Conservation (phyloP, 2,329 filamentous ascomycete genomes). For the Mycosphaerella arachidis region DNA sequence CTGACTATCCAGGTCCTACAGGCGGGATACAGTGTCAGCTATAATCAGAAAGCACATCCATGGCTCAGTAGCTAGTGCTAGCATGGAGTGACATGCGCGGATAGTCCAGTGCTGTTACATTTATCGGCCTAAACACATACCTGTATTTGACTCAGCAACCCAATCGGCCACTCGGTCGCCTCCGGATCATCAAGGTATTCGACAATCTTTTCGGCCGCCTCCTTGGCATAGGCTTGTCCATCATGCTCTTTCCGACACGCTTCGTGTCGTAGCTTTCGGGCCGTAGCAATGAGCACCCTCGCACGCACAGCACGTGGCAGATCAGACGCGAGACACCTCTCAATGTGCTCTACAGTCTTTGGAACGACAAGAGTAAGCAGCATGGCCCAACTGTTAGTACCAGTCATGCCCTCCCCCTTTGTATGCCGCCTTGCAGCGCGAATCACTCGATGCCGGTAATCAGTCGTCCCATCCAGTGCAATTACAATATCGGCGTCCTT, state of each 20-base stretch:
- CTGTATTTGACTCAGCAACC: slow-evolving; percentile 23
- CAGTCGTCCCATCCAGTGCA: slow-evolving; percentile 35
- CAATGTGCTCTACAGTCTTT: slow-evolving; percentile 41
- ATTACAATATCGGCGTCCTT: slow-evolving; percentile 37
- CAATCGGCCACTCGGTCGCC: slow-evolving; percentile 25
- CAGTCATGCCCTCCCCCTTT: background rate
- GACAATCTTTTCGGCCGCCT: slow-evolving; percentile 23
- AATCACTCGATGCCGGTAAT: slow-evolving; percentile 13
- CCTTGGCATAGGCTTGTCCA: slow-evolving; percentile 15
- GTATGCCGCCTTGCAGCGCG: slow-evolving; percentile 9
- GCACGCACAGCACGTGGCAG: slow-evolving; percentile 27
- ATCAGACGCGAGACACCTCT: slow-evolving; percentile 34
- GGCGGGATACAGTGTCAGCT: too few relatives aligned
- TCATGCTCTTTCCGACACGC: slow-evolving; percentile 32
- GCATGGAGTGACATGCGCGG: too few relatives aligned
- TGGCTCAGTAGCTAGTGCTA: too few relatives aligned
- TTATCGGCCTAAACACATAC: too few relatives aligned
- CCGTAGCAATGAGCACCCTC: slow-evolving; percentile 36
- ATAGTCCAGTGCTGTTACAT: too few relatives aligned
- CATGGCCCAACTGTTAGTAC: slow-evolving; percentile 15
- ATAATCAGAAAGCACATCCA: too few relatives aligned
- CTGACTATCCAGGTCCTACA: slow-evolving; percentile 29
- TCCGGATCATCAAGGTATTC: slow-evolving; percentile 17
- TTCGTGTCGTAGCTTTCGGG: slow-evolving; percentile 33
- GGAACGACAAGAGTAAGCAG: slow-evolving; percentile 40